Percentiles rank a stretch among this genome's conserved stretches.
Evolutionary conservation across 1,139 yeast genomes (phyloP).

Genomic region (Pichia terricola): DNA sequence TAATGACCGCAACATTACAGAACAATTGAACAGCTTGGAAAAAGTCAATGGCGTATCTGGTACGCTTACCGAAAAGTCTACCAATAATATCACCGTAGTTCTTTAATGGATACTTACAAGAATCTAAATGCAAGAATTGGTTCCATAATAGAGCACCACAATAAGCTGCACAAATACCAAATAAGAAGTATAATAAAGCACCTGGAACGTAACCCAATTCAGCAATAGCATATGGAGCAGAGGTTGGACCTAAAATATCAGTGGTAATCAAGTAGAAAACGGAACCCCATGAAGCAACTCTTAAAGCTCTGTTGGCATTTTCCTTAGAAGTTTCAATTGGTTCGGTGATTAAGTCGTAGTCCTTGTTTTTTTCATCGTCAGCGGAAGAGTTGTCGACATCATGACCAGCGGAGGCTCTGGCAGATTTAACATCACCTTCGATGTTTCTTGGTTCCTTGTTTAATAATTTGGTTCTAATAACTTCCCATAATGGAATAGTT

Average conservation of each 20-base stretch:
- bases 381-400: neutral
- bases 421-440: neutral
- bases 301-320: conserved; percentile 9
- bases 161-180: conserved; percentile 33
- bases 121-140: conserved; percentile 24
- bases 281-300: conserved; percentile 18
- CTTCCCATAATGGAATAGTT: conserved; percentile 8
- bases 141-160: conserved; percentile 16
- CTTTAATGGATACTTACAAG: conserved; percentile 32
- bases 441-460: conserved; percentile 1
- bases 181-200: conserved; percentile 29
- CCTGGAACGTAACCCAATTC: conserved; percentile 38
- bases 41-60: conserved; percentile 26
- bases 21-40: conserved; percentile 34
- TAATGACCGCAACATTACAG: conserved; percentile 33
- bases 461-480: conserved; percentile 6
- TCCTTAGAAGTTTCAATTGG: conserved; percentile 6
- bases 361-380: neutral
- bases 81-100: conserved; percentile 34
- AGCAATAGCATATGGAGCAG: conserved; percentile 35
- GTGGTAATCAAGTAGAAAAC: conserved; percentile 37
- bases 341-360: conserved; percentile 2
- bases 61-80: conserved; percentile 27
- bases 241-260: conserved; percentile 36
- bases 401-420: neutral